A percentile compares a stretch with the other conserved stretches of the same genome.
Evolutionary conservation across 176 grass and related monocot genomes (phyloP).

Genomic region (sorghum (Sorghum bicolor)): Sorghum_bicolor_NCBIv3 NC_012878.2:55948001-55948500

Average conservation of each 20-base stretch:
- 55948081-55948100: slow-evolving; percentile 35
- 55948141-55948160: not conserved
- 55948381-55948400: not conserved
- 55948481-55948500: slow-evolving; percentile 64
- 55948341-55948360: not conserved
- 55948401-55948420: not conserved
- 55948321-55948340: not conserved
- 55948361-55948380: not conserved
- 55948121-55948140: not conserved
- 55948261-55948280: slow-evolving; percentile 31
- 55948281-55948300: not conserved
- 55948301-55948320: not conserved
- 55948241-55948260: slow-evolving; percentile 59
- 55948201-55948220: slow-evolving; percentile 73
- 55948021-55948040: not conserved
- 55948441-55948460: slow-evolving; percentile 86
- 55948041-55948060: not conserved
- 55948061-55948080: slow-evolving; percentile 36
- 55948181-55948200: slow-evolving; percentile 40
- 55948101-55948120: not conserved
- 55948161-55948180: not conserved
- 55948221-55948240: slow-evolving; percentile 63
- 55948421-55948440: slow-evolving; percentile 24
- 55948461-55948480: slow-evolving; percentile 91
- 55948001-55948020: slow-evolving; percentile 24